Evolutionary conservation across 2,329 filamentous ascomycete genomes (phyloP).

Genomic region (Colletotrichum cordylinicola): DNA sequence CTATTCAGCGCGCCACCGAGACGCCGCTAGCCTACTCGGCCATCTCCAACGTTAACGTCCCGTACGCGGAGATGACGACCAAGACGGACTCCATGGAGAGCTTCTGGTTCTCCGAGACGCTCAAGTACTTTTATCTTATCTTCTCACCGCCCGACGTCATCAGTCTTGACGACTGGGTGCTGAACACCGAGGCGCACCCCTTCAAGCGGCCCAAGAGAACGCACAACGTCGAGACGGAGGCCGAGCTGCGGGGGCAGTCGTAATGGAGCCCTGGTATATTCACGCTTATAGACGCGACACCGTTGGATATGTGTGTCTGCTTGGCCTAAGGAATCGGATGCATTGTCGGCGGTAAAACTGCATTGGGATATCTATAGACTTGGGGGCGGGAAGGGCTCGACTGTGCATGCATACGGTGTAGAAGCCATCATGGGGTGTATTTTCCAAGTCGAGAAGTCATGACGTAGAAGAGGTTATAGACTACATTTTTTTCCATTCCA

Average conservation of each 20-base stretch:
- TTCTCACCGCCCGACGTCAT: conserved; percentile 69
- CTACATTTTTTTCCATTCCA: neutral
- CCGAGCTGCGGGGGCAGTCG: neutral
- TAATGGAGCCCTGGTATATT: neutral
- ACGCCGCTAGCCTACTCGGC: conserved; percentile 49
- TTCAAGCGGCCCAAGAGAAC: conserved; percentile 37
- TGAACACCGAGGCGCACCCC: conserved; percentile 65
- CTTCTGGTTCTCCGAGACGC: conserved; percentile 78
- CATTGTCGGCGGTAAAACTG: neutral
- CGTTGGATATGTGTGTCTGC: neutral
- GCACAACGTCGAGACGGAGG: conserved; percentile 8
- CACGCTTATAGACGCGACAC: neutral
- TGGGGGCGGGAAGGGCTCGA: neutral
- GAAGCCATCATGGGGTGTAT: neutral
- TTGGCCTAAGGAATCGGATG: neutral
- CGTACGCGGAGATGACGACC: conserved; percentile 5
- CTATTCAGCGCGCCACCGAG: conserved; percentile 46
- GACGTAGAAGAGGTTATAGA: neutral
- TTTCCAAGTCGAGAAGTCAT: neutral
- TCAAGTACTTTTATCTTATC: conserved; percentile 80
- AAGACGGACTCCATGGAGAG: conserved; percentile 37
- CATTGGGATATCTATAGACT: neutral
- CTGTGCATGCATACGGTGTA: neutral
- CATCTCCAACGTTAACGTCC: conserved; percentile 28
- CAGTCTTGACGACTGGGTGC: conserved; percentile 74